phyloP scores from a whole-genome alignment of 306 rosid genomes.

The Cucumis melo region DNA sequence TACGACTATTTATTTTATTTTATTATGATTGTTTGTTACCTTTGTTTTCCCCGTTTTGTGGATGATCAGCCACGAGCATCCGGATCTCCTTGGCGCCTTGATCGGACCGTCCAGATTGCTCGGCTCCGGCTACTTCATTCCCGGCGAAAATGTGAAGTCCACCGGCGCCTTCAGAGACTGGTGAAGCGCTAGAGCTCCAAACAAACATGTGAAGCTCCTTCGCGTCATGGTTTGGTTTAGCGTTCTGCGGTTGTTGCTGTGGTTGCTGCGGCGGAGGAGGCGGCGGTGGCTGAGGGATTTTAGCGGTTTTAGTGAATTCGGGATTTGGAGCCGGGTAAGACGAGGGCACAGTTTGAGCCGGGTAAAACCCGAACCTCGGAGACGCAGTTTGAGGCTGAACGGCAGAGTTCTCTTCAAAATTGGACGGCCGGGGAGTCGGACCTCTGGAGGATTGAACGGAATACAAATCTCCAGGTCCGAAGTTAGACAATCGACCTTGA shows the following conservation, averaged over 20 bases:
- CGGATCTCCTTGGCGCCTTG: constrained; percentile 89
- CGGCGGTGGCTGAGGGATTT: constrained; percentile 11
- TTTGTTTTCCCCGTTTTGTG: constrained; percentile 60
- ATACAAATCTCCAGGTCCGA: constrained; percentile 58
- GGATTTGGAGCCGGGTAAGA: constrained; percentile 71
- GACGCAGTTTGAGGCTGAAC: constrained; percentile 16
- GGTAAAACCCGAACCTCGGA: constrained; percentile 57
- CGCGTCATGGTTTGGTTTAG: constrained; percentile 49
- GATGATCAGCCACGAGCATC: constrained; percentile 78
- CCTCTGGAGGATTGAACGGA: constrained; percentile 83
- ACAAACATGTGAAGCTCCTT: constrained; percentile 94
- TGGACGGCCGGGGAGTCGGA: constrained; percentile 75
- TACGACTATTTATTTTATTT: not conserved
- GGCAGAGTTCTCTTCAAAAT: constrained; percentile 61
- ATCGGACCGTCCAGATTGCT: constrained; percentile 84
- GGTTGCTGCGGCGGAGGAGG: constrained; percentile 9
- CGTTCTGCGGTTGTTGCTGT: not conserved
- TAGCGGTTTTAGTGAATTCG: constrained; percentile 42
- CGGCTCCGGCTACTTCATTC: constrained; percentile 42
- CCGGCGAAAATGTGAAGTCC: constrained; percentile 77
- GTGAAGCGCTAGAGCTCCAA: constrained; percentile 79
- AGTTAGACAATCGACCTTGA: constrained; percentile 62
- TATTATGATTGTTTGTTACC: constrained; percentile 20
- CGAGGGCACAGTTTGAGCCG: constrained; percentile 18
- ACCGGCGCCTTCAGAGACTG: constrained; percentile 52